Evolutionary conservation across 305 asterid genomes (phyloP), one percentile per base, ranked within the genome.

Genomic region (Solanum aculeatissimum): DNA sequence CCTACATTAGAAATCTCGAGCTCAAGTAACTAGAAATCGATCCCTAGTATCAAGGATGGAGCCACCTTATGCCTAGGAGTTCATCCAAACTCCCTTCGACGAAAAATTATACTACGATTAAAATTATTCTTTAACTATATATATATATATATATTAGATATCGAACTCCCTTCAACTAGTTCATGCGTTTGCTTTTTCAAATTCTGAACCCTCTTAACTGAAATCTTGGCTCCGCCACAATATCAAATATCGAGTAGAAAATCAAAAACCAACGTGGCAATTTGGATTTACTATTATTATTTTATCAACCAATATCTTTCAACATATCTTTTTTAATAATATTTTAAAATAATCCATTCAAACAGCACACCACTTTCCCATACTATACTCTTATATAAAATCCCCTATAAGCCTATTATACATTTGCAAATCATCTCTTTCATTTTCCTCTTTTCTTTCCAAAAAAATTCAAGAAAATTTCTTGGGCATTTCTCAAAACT

Each of bases 11-110:
- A 60, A 4, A 0, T 23, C 1, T 60, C 18, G 35, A 12, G 19
- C 23, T 60, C 0, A 0, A 60, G 8, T 3, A 5, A 12, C 0
- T 5, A 3, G 12, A 3, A 49, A 15, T 47, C 2, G 7, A 0
- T 13, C 5, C 0, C 0, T 0, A 2, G 1, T 35, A 5, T 35
- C 1, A 1, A 5, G 7, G 40, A 7, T 35, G 7, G 7, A 35
- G 40, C 7, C 40, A 35, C 5, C 6, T 35, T 35, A 4, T 35
- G 6, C 7, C 40, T 35, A 35, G 7, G 1, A 1, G 7, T 35
- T 35, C 40, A 35, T 35, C 40, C 5, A 1, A 0, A 4, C 40
- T 35, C 7, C 4, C 40, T 4, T 35, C 1, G 0, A 35, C 0
- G n/a, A 35, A 35, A 35, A 5, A 35, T 0, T 35, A 35, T 35